Conservation (phyloP, 2,329 filamentous ascomycete genomes). For the Colletotrichum sp. region DNA sequence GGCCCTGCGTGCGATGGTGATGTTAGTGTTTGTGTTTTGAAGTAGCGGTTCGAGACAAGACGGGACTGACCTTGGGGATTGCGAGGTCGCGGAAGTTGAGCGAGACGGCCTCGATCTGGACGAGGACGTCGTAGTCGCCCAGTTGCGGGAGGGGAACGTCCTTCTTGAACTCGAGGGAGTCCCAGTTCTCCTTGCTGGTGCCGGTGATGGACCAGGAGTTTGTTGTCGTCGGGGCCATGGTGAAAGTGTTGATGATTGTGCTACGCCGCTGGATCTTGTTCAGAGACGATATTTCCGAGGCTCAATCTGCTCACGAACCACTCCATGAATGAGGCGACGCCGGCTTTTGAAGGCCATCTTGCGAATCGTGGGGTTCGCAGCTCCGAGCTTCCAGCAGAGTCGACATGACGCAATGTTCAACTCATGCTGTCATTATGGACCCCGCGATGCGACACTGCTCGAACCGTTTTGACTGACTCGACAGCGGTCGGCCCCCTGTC, state of each 20-base stretch:
- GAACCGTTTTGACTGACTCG: background rate
- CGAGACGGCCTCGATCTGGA: constrained; percentile 63
- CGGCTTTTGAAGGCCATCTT: background rate
- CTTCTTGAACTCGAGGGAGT: constrained; percentile 61
- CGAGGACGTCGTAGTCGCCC: constrained; percentile 74
- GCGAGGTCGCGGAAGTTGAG: constrained; percentile 62
- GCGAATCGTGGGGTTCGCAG: background rate
- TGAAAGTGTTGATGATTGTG: background rate
- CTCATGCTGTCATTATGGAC: constrained; percentile 1
- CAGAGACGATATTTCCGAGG: background rate
- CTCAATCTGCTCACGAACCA: fast-evolving
- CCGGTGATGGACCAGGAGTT: constrained; percentile 59
- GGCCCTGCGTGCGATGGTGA: constrained; percentile 35
- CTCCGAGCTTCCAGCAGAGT: background rate
- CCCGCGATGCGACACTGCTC: background rate
- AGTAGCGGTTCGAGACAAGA: background rate
- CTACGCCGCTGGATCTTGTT: background rate
- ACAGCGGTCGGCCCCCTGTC: background rate
- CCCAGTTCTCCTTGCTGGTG: constrained; percentile 54
- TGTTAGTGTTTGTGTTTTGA: background rate
- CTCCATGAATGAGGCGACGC: background rate
- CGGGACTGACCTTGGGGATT: constrained; percentile 40
- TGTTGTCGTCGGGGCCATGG: constrained; percentile 40
- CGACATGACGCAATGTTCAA: constrained; percentile 13
- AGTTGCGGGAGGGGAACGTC: constrained; percentile 60